Conservation (phyloP, 2,329 filamentous ascomycete species). For the Stagonosporopsis cucurbitacearum region DNA sequence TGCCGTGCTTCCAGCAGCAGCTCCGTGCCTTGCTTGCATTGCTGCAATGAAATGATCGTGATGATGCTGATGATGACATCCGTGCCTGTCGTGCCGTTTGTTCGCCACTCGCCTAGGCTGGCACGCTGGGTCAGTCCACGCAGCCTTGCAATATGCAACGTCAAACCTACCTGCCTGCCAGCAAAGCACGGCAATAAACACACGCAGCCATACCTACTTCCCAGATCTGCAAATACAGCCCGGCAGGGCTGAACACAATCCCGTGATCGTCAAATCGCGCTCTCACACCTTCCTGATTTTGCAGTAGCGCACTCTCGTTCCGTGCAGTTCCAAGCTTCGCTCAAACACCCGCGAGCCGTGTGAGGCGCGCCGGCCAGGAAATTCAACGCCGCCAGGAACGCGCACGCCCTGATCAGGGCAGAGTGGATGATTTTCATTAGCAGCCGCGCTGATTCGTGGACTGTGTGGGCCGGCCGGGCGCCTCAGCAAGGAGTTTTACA, state of each 20-base stretch:
- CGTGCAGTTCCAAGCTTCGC: conserved; percentile 1
- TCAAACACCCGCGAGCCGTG: conserved; percentile 8
- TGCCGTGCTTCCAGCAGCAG: not conserved
- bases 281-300: not conserved
- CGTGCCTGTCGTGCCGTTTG: not conserved
- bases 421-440: not conserved
- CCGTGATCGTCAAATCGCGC: conserved; percentile 3
- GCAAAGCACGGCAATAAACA: conserved; percentile 6
- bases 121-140: not conserved
- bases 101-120: not conserved
- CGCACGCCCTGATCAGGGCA: not conserved
- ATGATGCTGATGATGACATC: not conserved
- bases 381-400: conserved; percentile 13
- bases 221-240: not conserved
- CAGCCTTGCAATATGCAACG: not conserved
- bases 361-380: conserved; percentile 6
- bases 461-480: not conserved
- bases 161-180: conserved; percentile 2
- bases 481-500: not conserved
- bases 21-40: not conserved
- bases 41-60: not conserved
- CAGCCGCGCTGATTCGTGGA: not conserved
- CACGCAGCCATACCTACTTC: not conserved
- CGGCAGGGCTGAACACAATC: conserved; percentile 9
- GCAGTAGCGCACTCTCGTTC: not conserved